These are phyloP conservation scores for Salix brachista DNA, from an alignment of 345 rosid genomes.

Conservation along the genomic window DNA sequence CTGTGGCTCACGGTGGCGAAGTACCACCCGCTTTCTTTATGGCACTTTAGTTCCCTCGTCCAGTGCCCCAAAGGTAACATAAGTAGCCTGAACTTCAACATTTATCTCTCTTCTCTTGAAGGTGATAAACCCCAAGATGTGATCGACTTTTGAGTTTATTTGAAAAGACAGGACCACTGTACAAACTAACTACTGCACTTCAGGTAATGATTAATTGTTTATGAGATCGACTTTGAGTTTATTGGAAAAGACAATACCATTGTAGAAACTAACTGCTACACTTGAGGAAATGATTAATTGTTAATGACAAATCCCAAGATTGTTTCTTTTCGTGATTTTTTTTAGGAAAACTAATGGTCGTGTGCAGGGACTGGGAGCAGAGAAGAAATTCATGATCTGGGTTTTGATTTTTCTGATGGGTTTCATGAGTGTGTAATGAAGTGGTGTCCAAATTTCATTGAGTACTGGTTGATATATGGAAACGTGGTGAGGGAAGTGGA, in stretches of 20 bases:
- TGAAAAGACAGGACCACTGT: no score
- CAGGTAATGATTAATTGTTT: no score
- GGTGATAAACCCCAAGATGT: conserved; percentile 55
- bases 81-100: conserved; percentile 64
- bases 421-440: conserved; percentile 51
- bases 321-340: background rate
- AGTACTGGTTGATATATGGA: conserved; percentile 48
- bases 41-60: conserved; percentile 52
- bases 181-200: no score
- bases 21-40: conserved; percentile 50
- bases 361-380: conserved; percentile 42
- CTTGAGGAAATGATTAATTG: conserved; percentile 27
- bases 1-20: conserved; percentile 63
- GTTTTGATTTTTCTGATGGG: conserved; percentile 48
- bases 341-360: background rate
- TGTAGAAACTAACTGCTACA: conserved; percentile 48
- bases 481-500: conserved; percentile 46
- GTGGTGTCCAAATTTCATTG: conserved; percentile 46
- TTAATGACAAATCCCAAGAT: background rate
- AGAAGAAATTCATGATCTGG: conserved; percentile 51
- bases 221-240: conserved; percentile 66
- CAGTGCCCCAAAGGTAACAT: conserved; percentile 50
- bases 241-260: conserved; percentile 50
- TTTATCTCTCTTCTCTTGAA: conserved; percentile 59
- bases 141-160: no score